A percentile compares a stretch with the other conserved stretches of the same genome.
Evolutionary conservation across 139 green algal genomes (phyloP).

Genomic region (Tetraselmis striata): DNA sequence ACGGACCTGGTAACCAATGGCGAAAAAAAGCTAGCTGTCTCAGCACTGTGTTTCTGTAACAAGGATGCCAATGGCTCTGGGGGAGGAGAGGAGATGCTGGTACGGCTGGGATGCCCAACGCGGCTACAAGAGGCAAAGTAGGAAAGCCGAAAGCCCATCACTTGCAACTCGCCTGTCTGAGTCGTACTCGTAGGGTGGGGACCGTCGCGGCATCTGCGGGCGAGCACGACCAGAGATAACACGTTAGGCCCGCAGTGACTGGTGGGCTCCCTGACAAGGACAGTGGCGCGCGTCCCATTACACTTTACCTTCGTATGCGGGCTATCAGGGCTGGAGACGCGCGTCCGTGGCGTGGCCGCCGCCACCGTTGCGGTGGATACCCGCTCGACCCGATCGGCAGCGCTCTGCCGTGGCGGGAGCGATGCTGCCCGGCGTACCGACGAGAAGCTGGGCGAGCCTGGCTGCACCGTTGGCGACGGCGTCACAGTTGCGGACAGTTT

Average conservation of each 20-base stretch:
- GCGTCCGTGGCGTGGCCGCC: not conserved
- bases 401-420: not conserved
- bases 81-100: no score
- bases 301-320: not conserved
- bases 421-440: not conserved
- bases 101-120: no score
- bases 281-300: no score
- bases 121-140: no score
- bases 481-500: not conserved
- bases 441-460: not conserved
- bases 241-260: no score
- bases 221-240: no score
- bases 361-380: not conserved
- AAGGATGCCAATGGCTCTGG: no score
- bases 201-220: not conserved
- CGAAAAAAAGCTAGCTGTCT: no score
- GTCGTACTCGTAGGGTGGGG: not conserved
- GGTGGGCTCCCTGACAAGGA: no score
- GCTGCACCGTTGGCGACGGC: not conserved
- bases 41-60: no score
- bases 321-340: not conserved
- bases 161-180: not conserved
- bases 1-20: not conserved
- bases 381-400: not conserved
- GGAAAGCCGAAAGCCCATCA: no score